Percentiles rank a stretch among this genome's conserved stretches.
phyloP scores from a whole-genome alignment of 306 rosid genomes.

The Prunus fruticosa region DNA sequence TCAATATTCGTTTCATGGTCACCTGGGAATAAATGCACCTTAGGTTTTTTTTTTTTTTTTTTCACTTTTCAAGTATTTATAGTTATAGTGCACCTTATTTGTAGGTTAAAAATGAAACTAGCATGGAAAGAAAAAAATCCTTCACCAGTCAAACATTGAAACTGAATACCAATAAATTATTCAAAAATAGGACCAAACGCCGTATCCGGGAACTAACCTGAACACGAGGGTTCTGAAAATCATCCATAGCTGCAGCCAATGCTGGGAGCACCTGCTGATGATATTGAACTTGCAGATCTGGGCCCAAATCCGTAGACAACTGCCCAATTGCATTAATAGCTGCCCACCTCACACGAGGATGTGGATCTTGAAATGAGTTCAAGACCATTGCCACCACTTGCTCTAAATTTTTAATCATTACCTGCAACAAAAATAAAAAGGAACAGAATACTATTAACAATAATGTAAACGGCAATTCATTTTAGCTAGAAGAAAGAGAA shows the following conservation, averaged over 20 bases:
- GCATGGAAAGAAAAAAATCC: not conserved
- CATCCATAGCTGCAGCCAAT: conserved; percentile 91
- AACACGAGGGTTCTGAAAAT: conserved; percentile 94
- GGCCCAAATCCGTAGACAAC: conserved; percentile 95
- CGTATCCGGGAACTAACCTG: conserved; percentile 51
- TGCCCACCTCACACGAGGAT: conserved; percentile 99
- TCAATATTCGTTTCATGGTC: not conserved
- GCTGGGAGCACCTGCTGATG: conserved; percentile 89
- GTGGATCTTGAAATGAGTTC: conserved; percentile 89
- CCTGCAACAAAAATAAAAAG: conserved; percentile 40
- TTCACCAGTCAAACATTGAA: not conserved
- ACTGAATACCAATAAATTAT: not conserved
- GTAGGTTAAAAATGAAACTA: not conserved
- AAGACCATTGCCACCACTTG: conserved; percentile 98
- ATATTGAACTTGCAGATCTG: conserved; percentile 85
- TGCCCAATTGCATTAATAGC: conserved; percentile 98
- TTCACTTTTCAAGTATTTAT: not conserved
- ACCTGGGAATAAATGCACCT: not conserved
- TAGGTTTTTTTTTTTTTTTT: not conserved
- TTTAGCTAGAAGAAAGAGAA: not conserved
- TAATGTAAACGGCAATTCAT: not conserved
- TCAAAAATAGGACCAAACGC: not conserved
- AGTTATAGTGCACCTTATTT: not conserved
- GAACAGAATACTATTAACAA: not conserved
- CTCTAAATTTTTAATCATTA: conserved; percentile 88